Base-by-base conservation (phyloP, 192 early-diverging fungal species). In the Coemansia sp. region DNA sequence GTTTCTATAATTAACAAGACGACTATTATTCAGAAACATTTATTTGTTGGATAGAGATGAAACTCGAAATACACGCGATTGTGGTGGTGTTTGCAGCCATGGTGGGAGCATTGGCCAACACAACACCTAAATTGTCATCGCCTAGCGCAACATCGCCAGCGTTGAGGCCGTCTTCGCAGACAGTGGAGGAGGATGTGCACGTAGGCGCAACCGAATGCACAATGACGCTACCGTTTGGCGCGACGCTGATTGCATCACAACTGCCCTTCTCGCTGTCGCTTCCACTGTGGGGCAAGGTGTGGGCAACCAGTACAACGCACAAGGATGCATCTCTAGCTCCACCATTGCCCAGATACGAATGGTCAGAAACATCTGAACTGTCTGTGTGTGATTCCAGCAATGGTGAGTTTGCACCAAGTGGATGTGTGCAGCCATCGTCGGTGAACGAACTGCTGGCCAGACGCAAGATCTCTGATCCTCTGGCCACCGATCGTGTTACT, bases 381-480 rank as follows among this genome's bases (percentile, higher is more conserved):
- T 41, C 29, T 19, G 63, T 76, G 6, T 76, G 74, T 31, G 74
- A 76, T 42, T 67, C 67, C 8, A 27, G 30, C 0, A 65, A 53
- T 2, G 29, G 58, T 2, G 61, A 65, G 28, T 45, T 55, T 27
- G 34, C 47, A 13, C 73, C 73, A n/a, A 47, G 40, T 9, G 33
- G 33, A 34, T 34, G 33, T 7, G 40, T 4, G 15, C 38, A 40
- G 38, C 37, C 67, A 17, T 45, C 55, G 11, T 34, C 9, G 34
- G 34, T 36, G 34, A 36, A n/a, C n/a, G 58, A 40, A 13, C 31
- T 6, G 23, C 25, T 8, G 38, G 53, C 45, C 33, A 38, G 3
- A 42, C 40, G 27, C 5, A 4, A 8, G 36, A 22, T 36, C 17
- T 19, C 2, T 10, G 17, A 28, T 33, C 45, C 0, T n/a, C 44